Base-by-base conservation (phyloP, 2,329 filamentous ascomycete species). In the Fusarium abutilonis region DNA sequence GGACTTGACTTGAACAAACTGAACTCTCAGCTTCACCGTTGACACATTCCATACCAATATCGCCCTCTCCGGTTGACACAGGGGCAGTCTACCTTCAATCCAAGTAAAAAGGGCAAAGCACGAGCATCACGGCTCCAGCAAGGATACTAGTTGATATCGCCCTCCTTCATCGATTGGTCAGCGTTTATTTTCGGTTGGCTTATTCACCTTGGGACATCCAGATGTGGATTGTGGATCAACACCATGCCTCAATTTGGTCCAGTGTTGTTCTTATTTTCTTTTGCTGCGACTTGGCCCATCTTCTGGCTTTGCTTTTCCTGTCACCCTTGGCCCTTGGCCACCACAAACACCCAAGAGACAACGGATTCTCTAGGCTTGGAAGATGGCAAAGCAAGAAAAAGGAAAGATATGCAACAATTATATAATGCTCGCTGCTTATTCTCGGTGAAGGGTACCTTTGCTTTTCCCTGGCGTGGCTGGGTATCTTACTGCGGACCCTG, bases 11-110 rank as follows among this genome's bases (percentile, higher is more conserved):
- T 34, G 39, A 39, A n/a, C 28, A 38, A 43, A 31, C 41, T 54
- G 45, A 50, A 29, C 29, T 58, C 46, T 41, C 43, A 53, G 51
- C 49, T 56, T 53, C 53, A 49, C 41, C 40, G 48, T 52, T 60
- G 47, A 60, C 63, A 68, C 57, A 65, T 65, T 40, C 67, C 67
- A 60, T 70, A 43, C 55, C 63, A 69, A 58, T 49, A 64, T 67
- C 60, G 60, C 65, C 51, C 50, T 70, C 67, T 56, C 67, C 65
- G 67, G 44, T 48, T 55, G 58, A 66, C 55, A 62, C 64, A 58
- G 62, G 57, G 58, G 57, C 63, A 57, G 53, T 51, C 41, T 66
- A 40, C 50, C 44, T 47, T 36, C 43, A 52, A 63, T 55, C 36
- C 50, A 66, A 34, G 47, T 47, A 65, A 53, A 13, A 52, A 54